Evolutionary conservation across 148 eudicot genomes (phyloP).

Genomic region (Rheum nobile): DNA sequence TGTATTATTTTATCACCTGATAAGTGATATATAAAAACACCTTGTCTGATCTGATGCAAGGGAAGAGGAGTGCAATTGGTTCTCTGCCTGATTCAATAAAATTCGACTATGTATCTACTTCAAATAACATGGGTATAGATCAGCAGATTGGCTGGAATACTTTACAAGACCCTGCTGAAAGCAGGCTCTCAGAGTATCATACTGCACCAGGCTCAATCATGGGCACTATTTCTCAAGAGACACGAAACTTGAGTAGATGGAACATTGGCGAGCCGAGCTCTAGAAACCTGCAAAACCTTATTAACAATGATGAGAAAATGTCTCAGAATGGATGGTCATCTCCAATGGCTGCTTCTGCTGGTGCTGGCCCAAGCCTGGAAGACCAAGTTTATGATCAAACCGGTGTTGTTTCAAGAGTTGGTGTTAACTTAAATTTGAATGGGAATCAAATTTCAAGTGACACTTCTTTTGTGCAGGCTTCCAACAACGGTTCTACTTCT

Average conservation of each 20-base stretch:
- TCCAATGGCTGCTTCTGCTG: constrained; percentile 20
- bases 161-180: constrained; percentile 38
- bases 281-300: constrained; percentile 14
- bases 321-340: constrained; percentile 27
- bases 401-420: constrained; percentile 22
- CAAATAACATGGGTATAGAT: constrained; percentile 50
- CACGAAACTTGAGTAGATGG: constrained; percentile 22
- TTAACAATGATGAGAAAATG: constrained; percentile 16
- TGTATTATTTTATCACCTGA: constrained; percentile 1
- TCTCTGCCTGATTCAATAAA: constrained; percentile 66
- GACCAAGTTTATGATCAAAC: constrained; percentile 15
- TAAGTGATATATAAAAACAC: constrained; percentile 7
- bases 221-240: constrained; percentile 18
- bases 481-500: constrained; percentile 27
- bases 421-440: constrained; percentile 29
- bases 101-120: constrained; percentile 52
- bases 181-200: constrained; percentile 31
- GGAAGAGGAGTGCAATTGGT: constrained; percentile 69
- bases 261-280: constrained; percentile 21
- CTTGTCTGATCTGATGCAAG: constrained; percentile 74
- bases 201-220: constrained; percentile 23
- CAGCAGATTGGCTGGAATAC: constrained; percentile 60
- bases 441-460: constrained; percentile 20
- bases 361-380: constrained; percentile 22
- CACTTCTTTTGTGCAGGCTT: constrained; percentile 24